phyloP scores from a whole-genome alignment of 495 filamentous ascomycete species.

The Penicillium antarcticum region DNA sequence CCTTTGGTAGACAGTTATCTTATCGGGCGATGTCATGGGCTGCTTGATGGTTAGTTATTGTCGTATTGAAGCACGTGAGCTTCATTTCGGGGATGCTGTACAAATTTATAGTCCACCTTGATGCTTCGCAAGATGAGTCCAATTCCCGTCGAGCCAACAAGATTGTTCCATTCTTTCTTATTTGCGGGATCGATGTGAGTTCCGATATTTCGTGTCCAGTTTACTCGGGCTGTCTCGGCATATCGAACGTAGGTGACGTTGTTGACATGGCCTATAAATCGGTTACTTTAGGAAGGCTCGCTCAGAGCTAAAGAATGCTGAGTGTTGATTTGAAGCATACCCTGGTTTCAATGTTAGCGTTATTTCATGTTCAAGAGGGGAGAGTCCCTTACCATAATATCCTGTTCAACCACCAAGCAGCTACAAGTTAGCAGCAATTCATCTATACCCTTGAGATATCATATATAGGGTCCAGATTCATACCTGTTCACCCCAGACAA shows the following conservation, averaged over 20 bases:
- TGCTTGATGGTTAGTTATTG: slow-evolving; percentile 26
- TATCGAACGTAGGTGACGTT: slow-evolving; percentile 83
- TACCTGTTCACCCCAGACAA: slow-evolving; percentile 94
- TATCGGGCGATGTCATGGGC: slow-evolving; percentile 89
- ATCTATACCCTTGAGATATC: not conserved
- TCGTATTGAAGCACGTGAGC: not conserved
- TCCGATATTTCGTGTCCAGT: slow-evolving; percentile 78
- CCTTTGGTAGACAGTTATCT: slow-evolving; percentile 85
- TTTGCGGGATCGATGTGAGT: slow-evolving; percentile 64
- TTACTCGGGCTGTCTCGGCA: slow-evolving; percentile 79
- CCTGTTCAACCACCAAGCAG: slow-evolving; percentile 33
- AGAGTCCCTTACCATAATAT: slow-evolving; percentile 50
- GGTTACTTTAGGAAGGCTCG: too few species aligned
- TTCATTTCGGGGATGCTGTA: slow-evolving; percentile 36
- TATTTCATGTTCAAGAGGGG: not conserved
- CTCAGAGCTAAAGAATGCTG: too few species aligned
- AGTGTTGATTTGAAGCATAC: slow-evolving; percentile 20
- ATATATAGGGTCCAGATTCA: slow-evolving; percentile 3
- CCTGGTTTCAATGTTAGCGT: slow-evolving; percentile 18
- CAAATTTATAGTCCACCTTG: slow-evolving; percentile 88
- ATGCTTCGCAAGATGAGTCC: slow-evolving; percentile 83
- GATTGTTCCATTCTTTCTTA: slow-evolving; percentile 62
- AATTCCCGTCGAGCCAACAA: slow-evolving; percentile 60
- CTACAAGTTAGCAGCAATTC: slow-evolving; percentile 6
- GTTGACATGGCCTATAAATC: slow-evolving; percentile 70